Base-by-base conservation (phyloP, 2,329 filamentous ascomycete genomes). In the Podosphaera fusca region DNA sequence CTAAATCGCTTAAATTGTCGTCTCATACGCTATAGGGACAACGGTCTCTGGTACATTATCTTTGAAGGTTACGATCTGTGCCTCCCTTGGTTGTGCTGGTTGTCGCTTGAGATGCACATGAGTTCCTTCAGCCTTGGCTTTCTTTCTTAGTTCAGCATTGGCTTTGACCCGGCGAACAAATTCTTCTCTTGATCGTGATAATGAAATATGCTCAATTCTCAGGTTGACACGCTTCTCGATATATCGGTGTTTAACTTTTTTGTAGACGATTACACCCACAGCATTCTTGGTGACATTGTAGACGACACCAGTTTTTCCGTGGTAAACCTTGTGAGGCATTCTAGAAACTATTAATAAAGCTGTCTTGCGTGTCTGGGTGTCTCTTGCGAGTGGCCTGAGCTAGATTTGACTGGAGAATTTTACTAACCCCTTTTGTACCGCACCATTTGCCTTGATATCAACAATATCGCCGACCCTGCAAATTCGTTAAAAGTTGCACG, bases 181-280 rank as follows among this genome's bases (percentile, higher is more conserved):
- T 74, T 92, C 90, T 70, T 96, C 90, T 71, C 92, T 82, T 70
- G 90, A 96, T 73, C 92, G 85, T 67, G 90, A 96, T 72, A 86
- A 85, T 70, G 77, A 76, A 75, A 98, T 81, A 84, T 98, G 92
- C 84, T 98, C 92, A 75, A 96, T 76, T 72, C 92, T 87, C 77
- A 98, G 80, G 83, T 95, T 96, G 79, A 98, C 83, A 74, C 92
- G 90, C 88, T 98, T 98, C 86, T 98, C 92, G 73, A 98, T 80
- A 83, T 95, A 98, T 71, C 90, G 86, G 84, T 96, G 92, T 77
- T 89, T 88, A 73, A 98, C 92, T 75, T 94, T 87, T 83, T 95
- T 95, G 85, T 94, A 90, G 77, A 98, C 86, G 77, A 98, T 95
- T 74, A 98, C 85, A 70, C 92, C 92, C 72, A 98, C 88, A 65